phyloP scores from a whole-genome alignment of 768 basidiomycete species.

The Lactarius pseudohatsudake region DNA sequence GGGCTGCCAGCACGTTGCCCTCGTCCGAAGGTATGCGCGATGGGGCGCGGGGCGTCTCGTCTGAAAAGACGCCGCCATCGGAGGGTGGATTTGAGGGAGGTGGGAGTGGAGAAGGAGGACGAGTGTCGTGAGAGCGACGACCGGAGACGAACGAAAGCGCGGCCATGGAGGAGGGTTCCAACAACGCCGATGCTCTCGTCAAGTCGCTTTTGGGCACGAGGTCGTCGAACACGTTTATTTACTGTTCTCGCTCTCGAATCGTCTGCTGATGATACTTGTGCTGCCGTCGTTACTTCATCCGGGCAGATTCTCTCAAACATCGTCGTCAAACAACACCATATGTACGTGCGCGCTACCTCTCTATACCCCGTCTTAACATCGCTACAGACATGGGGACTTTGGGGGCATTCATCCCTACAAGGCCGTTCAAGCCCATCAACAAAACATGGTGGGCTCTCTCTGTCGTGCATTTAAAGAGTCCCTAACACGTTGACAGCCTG shows the following conservation, averaged over 20 bases:
- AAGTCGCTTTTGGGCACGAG: not conserved
- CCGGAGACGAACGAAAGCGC: not conserved
- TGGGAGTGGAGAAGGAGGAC: constrained; percentile 1
- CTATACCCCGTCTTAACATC: not conserved
- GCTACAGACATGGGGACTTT: constrained; percentile 51
- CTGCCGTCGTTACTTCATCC: constrained; percentile 75
- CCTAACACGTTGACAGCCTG: constrained; percentile 50
- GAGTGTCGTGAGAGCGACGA: not conserved
- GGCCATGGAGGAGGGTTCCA: not conserved
- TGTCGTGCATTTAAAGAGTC: constrained; percentile 7
- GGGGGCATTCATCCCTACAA: constrained; percentile 79
- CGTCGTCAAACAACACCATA: constrained; percentile 75
- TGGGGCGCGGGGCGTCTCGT: constrained; percentile 4
- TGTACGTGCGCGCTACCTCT: constrained; percentile 38
- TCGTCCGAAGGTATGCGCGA: constrained; percentile 1
- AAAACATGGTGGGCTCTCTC: constrained; percentile 59
- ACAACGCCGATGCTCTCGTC: not conserved
- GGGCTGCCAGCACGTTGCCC: not conserved
- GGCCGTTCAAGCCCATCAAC: constrained; percentile 77
- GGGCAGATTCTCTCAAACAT: constrained; percentile 78
- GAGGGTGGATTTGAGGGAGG: not conserved
- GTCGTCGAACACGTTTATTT: constrained; percentile 36
- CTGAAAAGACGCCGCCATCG: not conserved
- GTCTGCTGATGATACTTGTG: constrained; percentile 94
- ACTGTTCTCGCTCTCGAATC: constrained; percentile 79